Conservation (phyloP, 768 basidiomycete genomes). For the Zangia roseola region DNA sequence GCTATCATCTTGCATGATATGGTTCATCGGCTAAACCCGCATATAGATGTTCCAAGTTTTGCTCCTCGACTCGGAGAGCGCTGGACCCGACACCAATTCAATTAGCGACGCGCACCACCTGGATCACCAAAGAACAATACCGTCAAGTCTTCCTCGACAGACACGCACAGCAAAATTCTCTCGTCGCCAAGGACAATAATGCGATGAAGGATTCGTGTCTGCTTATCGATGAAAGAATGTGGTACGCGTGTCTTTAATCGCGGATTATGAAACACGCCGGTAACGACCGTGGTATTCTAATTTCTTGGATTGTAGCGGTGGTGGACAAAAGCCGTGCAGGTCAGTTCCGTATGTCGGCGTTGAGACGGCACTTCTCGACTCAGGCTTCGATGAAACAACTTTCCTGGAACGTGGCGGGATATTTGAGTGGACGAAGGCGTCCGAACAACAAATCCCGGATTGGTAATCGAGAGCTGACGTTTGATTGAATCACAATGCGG, state of each 20-base stretch:
- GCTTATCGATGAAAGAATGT: slow-evolving; percentile 36
- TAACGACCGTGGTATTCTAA: slow-evolving; percentile 2
- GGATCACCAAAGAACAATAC: slow-evolving; percentile 34
- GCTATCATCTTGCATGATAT: background rate
- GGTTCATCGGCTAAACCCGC: background rate
- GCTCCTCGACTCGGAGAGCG: slow-evolving; percentile 31
- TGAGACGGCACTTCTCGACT: slow-evolving; percentile 16
- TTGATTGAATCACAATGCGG: background rate
- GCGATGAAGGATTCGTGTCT: slow-evolving; percentile 40
- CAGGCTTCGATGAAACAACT: slow-evolving; percentile 11
- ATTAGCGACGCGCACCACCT: slow-evolving; percentile 29
- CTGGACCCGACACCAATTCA: slow-evolving; percentile 21
- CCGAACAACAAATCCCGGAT: background rate
- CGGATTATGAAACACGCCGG: background rate
- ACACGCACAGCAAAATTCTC: slow-evolving; percentile 24
- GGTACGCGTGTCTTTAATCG: slow-evolving; percentile 18
- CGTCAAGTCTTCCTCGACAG: slow-evolving; percentile 32
- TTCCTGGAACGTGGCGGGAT: slow-evolving; percentile 11
- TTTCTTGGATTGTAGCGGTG: slow-evolving; percentile 33
- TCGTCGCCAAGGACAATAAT: slow-evolving; percentile 38
- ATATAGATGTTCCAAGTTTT: slow-evolving; percentile 32
- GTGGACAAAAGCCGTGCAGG: slow-evolving; percentile 27
- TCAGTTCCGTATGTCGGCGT: slow-evolving; percentile 15
- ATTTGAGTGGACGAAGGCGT: slow-evolving; percentile 5
- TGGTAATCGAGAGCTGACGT: slow-evolving; percentile 1